A percentile compares a stretch with the other conserved stretches of the same genome.
Conservation (phyloP, 2,329 filamentous ascomycete species). For the Dothistroma pini region DNA sequence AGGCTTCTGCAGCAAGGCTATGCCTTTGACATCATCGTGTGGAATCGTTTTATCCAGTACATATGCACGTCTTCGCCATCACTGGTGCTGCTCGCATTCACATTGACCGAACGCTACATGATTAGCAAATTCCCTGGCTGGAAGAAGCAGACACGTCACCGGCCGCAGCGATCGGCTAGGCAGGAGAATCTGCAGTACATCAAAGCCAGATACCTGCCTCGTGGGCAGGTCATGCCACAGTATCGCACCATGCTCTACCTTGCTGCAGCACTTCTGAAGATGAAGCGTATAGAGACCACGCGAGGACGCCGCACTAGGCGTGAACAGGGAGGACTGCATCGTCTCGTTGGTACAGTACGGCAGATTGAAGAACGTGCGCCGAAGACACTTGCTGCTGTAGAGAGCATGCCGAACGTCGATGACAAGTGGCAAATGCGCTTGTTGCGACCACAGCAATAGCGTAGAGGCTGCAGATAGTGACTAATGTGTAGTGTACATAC, state of each 20-base stretch:
- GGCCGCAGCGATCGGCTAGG: conserved; percentile 25
- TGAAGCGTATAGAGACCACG: conserved; percentile 36
- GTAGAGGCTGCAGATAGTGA: too few relatives aligned
- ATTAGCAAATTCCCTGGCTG: conserved; percentile 79
- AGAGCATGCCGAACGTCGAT: conserved; percentile 41
- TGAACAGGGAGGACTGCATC: conserved; percentile 20
- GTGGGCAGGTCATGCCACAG: conserved; percentile 35
- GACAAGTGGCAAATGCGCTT: conserved; percentile 29
- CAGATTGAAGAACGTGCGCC: conserved; percentile 38
- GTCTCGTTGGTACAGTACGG: conserved; percentile 28
- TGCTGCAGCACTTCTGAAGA: conserved; percentile 36
- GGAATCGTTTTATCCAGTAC: conserved; percentile 69
- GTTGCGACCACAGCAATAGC: conserved; percentile 4
- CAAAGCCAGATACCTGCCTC: conserved; percentile 25
- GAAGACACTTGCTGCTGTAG: conserved; percentile 40
- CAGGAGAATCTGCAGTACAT: conserved; percentile 30
- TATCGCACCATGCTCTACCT: conserved; percentile 45
- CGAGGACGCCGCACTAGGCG: conserved; percentile 28
- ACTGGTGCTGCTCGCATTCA: conserved; percentile 64
- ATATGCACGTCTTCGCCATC: conserved; percentile 56
- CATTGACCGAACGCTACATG: conserved; percentile 69
- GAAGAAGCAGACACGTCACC: conserved; percentile 32
- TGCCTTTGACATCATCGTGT: conserved; percentile 68
- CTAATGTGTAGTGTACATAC: conserved; percentile 1
- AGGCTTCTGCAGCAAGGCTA: conserved; percentile 66